Evolutionary conservation across 1,284 basidiomycete genomes (phyloP).

Genomic region (Serendipita sp.): DNA sequence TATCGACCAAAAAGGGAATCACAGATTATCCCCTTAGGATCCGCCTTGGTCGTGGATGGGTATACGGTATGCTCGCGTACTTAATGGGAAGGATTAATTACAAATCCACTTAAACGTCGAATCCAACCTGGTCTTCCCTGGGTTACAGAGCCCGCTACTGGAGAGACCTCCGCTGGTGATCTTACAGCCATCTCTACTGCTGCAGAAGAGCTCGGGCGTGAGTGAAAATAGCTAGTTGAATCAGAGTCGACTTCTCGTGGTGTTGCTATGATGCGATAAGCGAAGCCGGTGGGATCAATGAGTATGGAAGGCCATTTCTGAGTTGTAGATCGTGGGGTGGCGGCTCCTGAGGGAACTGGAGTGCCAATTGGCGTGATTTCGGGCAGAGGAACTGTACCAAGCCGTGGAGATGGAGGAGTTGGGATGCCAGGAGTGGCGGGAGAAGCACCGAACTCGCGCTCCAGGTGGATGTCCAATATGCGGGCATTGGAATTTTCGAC

Average conservation of each 20-base stretch:
- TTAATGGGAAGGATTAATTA: neutral
- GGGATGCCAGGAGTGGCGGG: neutral
- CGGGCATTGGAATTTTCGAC: neutral
- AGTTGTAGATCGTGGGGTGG: neutral
- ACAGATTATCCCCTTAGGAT: neutral
- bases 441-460: neutral
- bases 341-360: neutral
- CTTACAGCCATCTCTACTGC: neutral
- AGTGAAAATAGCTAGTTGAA: neutral
- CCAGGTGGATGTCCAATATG: neutral
- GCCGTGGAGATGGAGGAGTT: neutral
- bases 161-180: neutral
- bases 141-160: neutral
- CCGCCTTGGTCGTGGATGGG: no score
- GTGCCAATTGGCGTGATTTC: neutral
- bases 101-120: neutral
- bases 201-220: neutral
- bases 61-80: no score
- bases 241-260: neutral
- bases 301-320: conserved; percentile 2
- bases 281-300: neutral
- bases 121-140: neutral
- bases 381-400: neutral
- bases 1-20: neutral
- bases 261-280: neutral